Base-by-base conservation (phyloP, 352 stramenopile species). In the Pythium scleroteichum region DNA sequence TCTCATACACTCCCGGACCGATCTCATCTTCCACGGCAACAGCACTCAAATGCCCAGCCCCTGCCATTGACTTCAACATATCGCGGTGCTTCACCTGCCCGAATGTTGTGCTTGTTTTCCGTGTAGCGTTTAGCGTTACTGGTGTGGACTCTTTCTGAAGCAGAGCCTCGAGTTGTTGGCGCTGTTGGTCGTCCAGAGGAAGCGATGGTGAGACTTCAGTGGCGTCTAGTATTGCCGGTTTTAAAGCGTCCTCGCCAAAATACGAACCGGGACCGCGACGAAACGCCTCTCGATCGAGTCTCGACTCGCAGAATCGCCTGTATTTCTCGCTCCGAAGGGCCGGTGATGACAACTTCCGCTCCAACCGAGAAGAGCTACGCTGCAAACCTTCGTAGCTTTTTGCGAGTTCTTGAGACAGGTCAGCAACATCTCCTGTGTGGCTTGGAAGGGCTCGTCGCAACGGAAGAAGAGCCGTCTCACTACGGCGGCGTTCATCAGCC, bases 381-480 rank as follows among this genome's bases (percentile, higher is more conserved):
- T 71, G 59, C 4, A 87, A 53, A 42, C 87, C 40, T 8, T 68
- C 54, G 47, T 87, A 87, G 10, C 76, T 87, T 48, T 75, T 82
- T 22, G 65, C 75, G 27, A 87, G 64, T 38, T 87, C 77, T 27
- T 81, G 84, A 0, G 79, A 87, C 24, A 82, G 68, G 20, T 26
- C 45, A 16, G 55, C 55, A 4, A 68, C 17, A 3, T 59, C 40
- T 1, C 0, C 0, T 22, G 51, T 3, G 17, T 35, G n/a, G n/a
- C 5, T 26, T 13, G 55, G 48, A 12, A 39, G 29, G 6, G 45
- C 35, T 12, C 49, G 62, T 16, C 45, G 35, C 14, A 60, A 38
- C 22, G 54, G 62, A 14, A 57, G 41, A n/a, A 64, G 20, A 17
- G 54, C 62, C 17, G 54, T 54, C 49, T 69, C 54, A 27, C 62